Evolutionary conservation across 176 grass and related monocot species (phyloP), one percentile per base, ranked within the genome.

Genomic region (Hordeum marinum): DNA sequence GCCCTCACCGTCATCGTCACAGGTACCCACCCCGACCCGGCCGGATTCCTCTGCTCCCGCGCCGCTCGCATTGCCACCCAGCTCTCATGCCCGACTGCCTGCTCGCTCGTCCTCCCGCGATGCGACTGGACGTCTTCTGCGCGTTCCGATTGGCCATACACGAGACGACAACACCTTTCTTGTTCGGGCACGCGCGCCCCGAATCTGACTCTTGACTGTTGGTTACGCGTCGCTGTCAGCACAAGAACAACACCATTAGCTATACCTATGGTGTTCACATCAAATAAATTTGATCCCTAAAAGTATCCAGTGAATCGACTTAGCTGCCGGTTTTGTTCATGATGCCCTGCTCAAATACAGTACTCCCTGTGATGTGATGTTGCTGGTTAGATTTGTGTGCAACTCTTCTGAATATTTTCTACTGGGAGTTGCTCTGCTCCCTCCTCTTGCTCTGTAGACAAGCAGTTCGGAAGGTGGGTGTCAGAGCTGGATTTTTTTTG

Each of bases 1-100:
- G 43, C 79, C 41, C 88, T 96, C 86, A 99, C 97, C 70, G 97
- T 79, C 84, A 40, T 96, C 63, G 82, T 99, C 31, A 99, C 97
- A 41, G 97, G 97, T 99, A 83, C 15, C 18, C 70, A 73, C 15
- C 41, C 24, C 43, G 21, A 15, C 67, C 67, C 20, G 11, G 1
- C 65, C 65, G 2, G 15, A 11, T 20, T 37, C 35, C 17, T 10
- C 32, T 68, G 34, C 32, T 21, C 17, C 0, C 20, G 17, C 6
- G 48, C 48, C 14, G 43, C 29, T 29, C 29, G 29, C 29, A 29
- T 29, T 29, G 29, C 29, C 29, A 29, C 29, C 29, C 29, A 29
- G 29, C 29, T 29, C 29, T 29, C 29, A 29, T 29, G 29, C 29
- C 29, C 29, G 29, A 29, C 29, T 29, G 29, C 29, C 29, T 29